Evolutionary conservation across 2,329 filamentous ascomycete species (phyloP).

Genomic region (Colletotrichum tamarilloi): DNA sequence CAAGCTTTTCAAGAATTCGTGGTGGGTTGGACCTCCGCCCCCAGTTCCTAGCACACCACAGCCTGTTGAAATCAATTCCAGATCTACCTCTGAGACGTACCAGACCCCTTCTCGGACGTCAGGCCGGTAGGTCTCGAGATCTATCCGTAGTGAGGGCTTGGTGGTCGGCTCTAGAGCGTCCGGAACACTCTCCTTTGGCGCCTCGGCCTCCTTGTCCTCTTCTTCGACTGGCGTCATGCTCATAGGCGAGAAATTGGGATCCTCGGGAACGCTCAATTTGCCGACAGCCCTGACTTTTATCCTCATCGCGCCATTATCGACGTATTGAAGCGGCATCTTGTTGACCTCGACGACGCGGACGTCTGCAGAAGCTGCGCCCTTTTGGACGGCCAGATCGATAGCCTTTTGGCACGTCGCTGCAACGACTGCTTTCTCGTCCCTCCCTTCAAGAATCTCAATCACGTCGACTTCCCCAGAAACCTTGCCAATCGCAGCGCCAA

Average conservation of each 20-base stretch:
- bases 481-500: conserved; percentile 69
- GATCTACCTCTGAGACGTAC: conserved; percentile 38
- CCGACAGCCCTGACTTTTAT: conserved; percentile 49
- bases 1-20: conserved; percentile 36
- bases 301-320: conserved; percentile 47
- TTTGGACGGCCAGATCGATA: conserved; percentile 21
- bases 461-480: conserved; percentile 64
- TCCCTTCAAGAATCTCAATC: conserved; percentile 57
- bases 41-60: conserved; percentile 41
- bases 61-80: conserved; percentile 39
- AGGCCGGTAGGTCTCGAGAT: conserved; percentile 40
- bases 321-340: conserved; percentile 52
- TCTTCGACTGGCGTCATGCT: conserved; percentile 21
- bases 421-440: conserved; percentile 50
- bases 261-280: conserved; percentile 43
- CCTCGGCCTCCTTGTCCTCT: conserved; percentile 37
- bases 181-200: conserved; percentile 42
- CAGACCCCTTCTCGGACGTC: conserved; percentile 30
- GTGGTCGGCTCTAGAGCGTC: conserved; percentile 44
- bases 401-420: conserved; percentile 50
- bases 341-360: conserved; percentile 59
- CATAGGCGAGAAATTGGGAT: conserved; percentile 38
- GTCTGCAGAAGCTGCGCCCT: conserved; percentile 38
- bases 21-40: conserved; percentile 39
- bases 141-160: conserved; percentile 44